These are phyloP conservation scores for Trichoderma breve DNA, from an alignment of 2,329 filamentous ascomycete species.

Conservation along the genomic window DNA sequence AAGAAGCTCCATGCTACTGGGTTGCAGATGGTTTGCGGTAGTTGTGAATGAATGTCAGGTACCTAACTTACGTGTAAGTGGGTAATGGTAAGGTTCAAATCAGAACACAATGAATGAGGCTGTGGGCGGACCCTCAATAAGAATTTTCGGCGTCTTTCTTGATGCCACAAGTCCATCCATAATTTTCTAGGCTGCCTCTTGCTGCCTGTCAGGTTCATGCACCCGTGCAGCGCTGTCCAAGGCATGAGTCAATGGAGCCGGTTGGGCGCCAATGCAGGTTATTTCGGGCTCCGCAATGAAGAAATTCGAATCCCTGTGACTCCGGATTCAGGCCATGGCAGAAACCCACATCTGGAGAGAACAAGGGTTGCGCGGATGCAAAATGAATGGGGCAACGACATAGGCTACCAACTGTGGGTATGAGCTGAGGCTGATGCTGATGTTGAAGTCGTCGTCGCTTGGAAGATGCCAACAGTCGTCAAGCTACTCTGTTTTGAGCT, in stretches of 20 bases:
- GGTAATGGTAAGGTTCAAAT: background rate
- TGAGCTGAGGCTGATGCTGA: background rate
- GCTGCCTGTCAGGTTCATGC: slow-evolving; percentile 18
- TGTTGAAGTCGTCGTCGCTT: background rate
- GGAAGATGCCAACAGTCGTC: background rate
- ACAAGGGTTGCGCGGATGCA: background rate
- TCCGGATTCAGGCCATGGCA: background rate
- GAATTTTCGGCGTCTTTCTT: too few species aligned
- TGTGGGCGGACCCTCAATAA: background rate
- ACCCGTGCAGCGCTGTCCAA: slow-evolving; percentile 7
- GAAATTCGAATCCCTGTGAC: background rate
- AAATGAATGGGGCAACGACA: background rate
- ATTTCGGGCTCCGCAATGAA: slow-evolving; percentile 1
- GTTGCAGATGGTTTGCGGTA: background rate
- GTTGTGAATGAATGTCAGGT: background rate
- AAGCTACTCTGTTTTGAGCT: background rate
- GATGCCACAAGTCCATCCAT: background rate
- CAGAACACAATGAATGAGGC: background rate
- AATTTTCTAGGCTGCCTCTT: background rate
- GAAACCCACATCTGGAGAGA: background rate
- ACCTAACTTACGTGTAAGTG: background rate
- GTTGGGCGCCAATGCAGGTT: slow-evolving; percentile 19
- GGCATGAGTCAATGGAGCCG: slow-evolving; percentile 13
- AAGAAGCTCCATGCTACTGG: background rate
- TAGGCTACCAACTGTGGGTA: background rate